These are phyloP conservation scores for Phaeoacremonium minimum DNA, from an alignment of 2,329 filamentous ascomycete genomes.

Conservation along the genomic window DNA sequence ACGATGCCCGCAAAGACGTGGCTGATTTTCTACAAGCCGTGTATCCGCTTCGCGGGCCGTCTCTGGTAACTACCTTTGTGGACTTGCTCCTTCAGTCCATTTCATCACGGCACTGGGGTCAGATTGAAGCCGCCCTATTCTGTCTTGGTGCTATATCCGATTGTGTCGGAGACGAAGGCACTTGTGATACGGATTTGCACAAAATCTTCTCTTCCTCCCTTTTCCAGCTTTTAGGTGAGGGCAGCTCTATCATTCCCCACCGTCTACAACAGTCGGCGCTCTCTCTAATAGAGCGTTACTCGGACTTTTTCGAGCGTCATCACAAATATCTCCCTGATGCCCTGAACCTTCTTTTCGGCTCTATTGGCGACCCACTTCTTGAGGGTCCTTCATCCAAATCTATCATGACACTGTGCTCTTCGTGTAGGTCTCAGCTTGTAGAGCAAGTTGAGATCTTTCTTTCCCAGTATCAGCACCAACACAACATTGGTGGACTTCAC, in stretches of 20 bases:
- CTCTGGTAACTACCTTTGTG: constrained; percentile 53
- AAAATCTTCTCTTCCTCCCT: constrained; percentile 59
- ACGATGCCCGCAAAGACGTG: constrained; percentile 74
- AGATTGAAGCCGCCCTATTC: constrained; percentile 57
- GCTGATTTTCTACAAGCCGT: constrained; percentile 71
- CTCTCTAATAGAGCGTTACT: constrained; percentile 66
- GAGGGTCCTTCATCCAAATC: constrained; percentile 69
- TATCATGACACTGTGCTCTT: constrained; percentile 70
- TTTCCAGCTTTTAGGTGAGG: constrained; percentile 48
- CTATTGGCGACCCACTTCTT: constrained; percentile 58
- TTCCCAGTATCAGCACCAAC: constrained; percentile 64
- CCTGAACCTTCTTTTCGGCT: constrained; percentile 69
- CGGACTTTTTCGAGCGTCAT: constrained; percentile 72
- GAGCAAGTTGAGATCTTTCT: constrained; percentile 65
- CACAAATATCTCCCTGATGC: constrained; percentile 63
- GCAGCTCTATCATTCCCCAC: constrained; percentile 49
- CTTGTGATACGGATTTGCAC: constrained; percentile 53
- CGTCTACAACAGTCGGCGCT: constrained; percentile 66
- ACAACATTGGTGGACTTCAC: constrained; percentile 56
- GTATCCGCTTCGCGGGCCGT: constrained; percentile 56
- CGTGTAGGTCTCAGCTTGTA: constrained; percentile 66
- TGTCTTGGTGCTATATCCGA: constrained; percentile 66
- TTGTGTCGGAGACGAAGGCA: constrained; percentile 53
- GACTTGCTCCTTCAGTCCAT: constrained; percentile 49
- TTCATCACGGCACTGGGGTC: constrained; percentile 45